Evolutionary conservation across 352 stramenopile species (phyloP), one percentile per base, ranked within the genome.

Genomic region (Pythium oligandrum): DNA sequence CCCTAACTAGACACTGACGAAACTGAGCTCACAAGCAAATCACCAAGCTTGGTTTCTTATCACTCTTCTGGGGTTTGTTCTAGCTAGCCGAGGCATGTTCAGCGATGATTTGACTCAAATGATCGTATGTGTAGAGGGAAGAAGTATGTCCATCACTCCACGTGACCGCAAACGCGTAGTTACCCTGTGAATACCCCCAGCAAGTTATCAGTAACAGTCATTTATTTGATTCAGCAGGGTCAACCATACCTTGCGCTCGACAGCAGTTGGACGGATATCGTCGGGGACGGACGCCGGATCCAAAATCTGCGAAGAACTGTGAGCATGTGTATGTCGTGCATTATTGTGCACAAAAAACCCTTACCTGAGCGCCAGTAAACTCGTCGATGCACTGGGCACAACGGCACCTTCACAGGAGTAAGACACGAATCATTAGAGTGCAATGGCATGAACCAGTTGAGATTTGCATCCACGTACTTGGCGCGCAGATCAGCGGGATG

Each of bases 71-170:
- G 17, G 17, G 17, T 26, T 26, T 26, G 17, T 26, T 48, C 17
- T 48, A 11, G 17, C 9, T 48, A 48, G 43, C 43, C 9, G 38
- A 5, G 1, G 59, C 35, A 40, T 57, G 45, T 9, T 90, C 83
- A 1, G 63, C 54, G 51, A 87, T 75, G 48, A 95, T 68, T 48
- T 68, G 61, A 32, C 69, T 73, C 45, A 96, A 47, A 40, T 85
- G 78, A 53, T 96, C 80, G 71, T 98, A 99, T 9, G 96, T 98
- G 76, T 98, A 99, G 31, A 99, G 75, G 9, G 83, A 93, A 17
- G 94, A 98, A 48, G 77, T 88, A 78, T 99, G 97, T 8, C 96
- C 97, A 68, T 99, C 96, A 48, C 86, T 98, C 97, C 97, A 99
- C 50, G 95, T 88, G 32, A 99, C 90, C 5, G 88, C 91, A 31